Evolutionary conservation across 768 basidiomycete species (phyloP).

Genomic region (Mycena maculata): DNA sequence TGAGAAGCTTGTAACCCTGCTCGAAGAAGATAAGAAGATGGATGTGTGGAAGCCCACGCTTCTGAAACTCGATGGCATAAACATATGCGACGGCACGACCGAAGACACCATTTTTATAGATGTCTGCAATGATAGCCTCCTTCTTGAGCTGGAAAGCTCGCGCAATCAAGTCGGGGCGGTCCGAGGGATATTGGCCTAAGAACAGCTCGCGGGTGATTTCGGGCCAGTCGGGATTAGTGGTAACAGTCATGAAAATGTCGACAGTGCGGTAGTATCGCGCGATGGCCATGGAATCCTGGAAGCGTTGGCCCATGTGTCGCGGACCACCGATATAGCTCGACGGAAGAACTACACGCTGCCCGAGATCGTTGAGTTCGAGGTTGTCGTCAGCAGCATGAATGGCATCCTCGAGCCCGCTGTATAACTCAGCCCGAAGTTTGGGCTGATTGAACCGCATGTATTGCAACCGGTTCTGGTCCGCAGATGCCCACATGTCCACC

Average conservation of each 20-base stretch:
- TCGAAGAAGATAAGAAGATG: constrained; percentile 54
- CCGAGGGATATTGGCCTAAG: constrained; percentile 45
- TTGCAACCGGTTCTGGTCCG: constrained; percentile 46
- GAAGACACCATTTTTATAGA: constrained; percentile 15
- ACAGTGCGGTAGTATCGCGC: constrained; percentile 47
- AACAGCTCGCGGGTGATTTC: constrained; percentile 56
- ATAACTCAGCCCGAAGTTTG: constrained; percentile 44
- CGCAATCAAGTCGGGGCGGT: constrained; percentile 41
- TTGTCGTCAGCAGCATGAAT: constrained; percentile 30
- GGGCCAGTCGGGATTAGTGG: constrained; percentile 61
- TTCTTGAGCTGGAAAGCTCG: constrained; percentile 38
- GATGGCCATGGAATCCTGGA: constrained; percentile 58
- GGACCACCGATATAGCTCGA: constrained; percentile 34
- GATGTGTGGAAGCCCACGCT: constrained; percentile 57
- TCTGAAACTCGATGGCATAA: constrained; percentile 60
- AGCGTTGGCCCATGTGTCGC: constrained; percentile 47
- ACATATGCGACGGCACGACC: constrained; percentile 35
- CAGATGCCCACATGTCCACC: constrained; percentile 51
- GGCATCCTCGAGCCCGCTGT: constrained; percentile 44
- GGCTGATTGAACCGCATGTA: constrained; percentile 46
- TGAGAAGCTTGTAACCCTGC: constrained; percentile 21
- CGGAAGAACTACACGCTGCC: constrained; percentile 41
- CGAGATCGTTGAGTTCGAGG: constrained; percentile 38
- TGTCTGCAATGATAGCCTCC: constrained; percentile 12
- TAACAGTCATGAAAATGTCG: constrained; percentile 65